Evolutionary conservation across 495 filamentous ascomycete species (phyloP), one percentile per base, ranked within the genome.

Genomic region (Penicillium diatomitis): DNA sequence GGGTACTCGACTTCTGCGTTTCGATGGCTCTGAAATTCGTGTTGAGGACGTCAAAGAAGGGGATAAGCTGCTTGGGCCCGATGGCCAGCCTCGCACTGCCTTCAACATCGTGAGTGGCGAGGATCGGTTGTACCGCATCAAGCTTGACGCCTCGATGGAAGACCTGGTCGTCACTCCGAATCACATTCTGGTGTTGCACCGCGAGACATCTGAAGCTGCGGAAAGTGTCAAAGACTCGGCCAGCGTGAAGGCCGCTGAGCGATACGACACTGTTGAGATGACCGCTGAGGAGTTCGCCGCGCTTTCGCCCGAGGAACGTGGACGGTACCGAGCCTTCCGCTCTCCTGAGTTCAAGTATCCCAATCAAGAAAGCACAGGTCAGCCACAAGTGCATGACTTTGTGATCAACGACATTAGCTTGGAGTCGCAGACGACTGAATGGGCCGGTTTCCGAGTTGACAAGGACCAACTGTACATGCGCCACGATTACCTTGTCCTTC

Each of bases 401-500:
- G 38, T 20, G 5, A 55, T 74, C 46, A 52, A 68, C 20, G 66
- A 71, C 42, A 69, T 75, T 50, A 35, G 42, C 6, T 68, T 75
- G 27, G 67, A 73, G 45, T 27, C 52, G 20, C 61, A 68, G 37
- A 11, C 57, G 7, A 69, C 63, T 8, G 54, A 63, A 32, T 72
- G 69, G 69, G 66, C 69, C 11, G 69, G 69, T 42, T 72, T 72
- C 62, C 62, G 69, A 31, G 69, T 72, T 31, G 69, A 76, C 52
- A 51, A 72, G 52, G 72, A 76, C 51, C 72, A 76, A 46, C 70
- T 74, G 36, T 76, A 76, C 45, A 49, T 74, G 41, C 69, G 72
- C 32, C 67, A 74, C 44, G 69, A 75, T 48, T 62, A 72, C 47
- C 55, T 75, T 49, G 61, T 70, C 41, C 52, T 76, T 56, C 64